These are phyloP conservation scores for Blastobotrys mokoenaii DNA, from an alignment of 805 yeast species.

Conservation along the genomic window DNA sequence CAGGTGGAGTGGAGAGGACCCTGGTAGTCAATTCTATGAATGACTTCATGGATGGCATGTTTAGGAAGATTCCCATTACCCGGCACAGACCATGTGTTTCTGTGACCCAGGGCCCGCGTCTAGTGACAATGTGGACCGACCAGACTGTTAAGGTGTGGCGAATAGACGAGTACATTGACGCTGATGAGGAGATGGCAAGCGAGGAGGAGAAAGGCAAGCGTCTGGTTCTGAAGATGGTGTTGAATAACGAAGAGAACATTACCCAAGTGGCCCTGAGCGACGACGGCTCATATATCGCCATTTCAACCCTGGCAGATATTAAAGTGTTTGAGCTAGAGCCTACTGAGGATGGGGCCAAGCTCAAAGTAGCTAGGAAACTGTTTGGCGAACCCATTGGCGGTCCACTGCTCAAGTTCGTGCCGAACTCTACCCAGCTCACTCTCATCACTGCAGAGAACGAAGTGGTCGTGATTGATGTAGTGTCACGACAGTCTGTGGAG, in stretches of 20 bases:
- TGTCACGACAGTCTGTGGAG: constrained; percentile 5
- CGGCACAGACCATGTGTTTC: constrained; percentile 51
- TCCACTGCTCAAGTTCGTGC: constrained; percentile 15
- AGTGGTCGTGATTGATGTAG: constrained; percentile 18
- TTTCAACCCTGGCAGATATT: constrained; percentile 59
- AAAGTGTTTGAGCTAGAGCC: constrained; percentile 52
- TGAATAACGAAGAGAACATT: constrained; percentile 75
- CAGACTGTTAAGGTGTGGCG: constrained; percentile 78
- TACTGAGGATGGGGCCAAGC: constrained; percentile 4
- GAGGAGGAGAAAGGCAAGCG: constrained; percentile 36
- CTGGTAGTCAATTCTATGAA: constrained; percentile 50
- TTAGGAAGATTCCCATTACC: constrained; percentile 55
- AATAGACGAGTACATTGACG: constrained; percentile 29
- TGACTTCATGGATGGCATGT: constrained; percentile 62
- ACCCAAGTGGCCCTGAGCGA: constrained; percentile 57
- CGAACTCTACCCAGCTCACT: constrained; percentile 14
- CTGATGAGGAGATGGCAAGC: constrained; percentile 9
- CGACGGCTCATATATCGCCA: constrained; percentile 59
- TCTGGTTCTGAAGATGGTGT: constrained; percentile 54
- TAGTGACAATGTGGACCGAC: constrained; percentile 72
- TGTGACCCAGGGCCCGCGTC: constrained; percentile 38
- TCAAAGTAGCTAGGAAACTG: neutral
- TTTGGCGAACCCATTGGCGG: constrained; percentile 5
- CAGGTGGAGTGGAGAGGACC: constrained; percentile 37
- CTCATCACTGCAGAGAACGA: constrained; percentile 22